These are phyloP conservation scores for Fraxinus angustifolia DNA, from an alignment of 305 asterid species.

Conservation along the genomic window DNA sequence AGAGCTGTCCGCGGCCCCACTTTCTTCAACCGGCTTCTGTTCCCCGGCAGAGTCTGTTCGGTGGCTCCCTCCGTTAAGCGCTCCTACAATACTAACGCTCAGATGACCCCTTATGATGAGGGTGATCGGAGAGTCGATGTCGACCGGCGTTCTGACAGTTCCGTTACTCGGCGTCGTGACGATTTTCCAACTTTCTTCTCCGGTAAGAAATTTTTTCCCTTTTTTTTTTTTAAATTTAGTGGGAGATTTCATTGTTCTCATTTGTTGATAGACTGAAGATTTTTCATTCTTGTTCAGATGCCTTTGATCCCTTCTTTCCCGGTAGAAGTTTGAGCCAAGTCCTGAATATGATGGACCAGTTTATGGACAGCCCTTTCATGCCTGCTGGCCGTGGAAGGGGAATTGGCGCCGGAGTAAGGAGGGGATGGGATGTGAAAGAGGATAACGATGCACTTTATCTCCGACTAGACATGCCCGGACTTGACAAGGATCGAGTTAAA, in stretches of 20 bases:
- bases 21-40: conserved; percentile 24
- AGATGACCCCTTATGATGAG: conserved; percentile 26
- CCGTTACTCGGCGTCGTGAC: conserved; percentile 31
- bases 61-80: conserved; percentile 17
- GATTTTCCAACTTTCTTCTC: conserved; percentile 29
- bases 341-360: conserved; percentile 45
- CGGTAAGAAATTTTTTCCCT: conserved; percentile 6
- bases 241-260: not conserved
- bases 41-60: conserved; percentile 20
- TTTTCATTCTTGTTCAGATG: conserved; percentile 23
- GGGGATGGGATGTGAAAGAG: conserved; percentile 40
- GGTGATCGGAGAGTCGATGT: conserved; percentile 21
- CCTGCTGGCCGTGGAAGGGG: conserved; percentile 4
- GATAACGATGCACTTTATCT: conserved; percentile 27
- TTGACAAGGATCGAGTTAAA: conserved; percentile 40
- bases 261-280: not conserved
- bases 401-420: not conserved
- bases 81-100: conserved; percentile 30
- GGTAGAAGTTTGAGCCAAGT: conserved; percentile 43
- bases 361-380: conserved; percentile 31
- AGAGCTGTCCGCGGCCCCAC: conserved; percentile 28
- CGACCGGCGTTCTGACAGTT: conserved; percentile 23
- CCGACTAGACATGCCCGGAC: conserved; percentile 43
- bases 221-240: not conserved
- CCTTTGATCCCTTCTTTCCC: conserved; percentile 42